These are phyloP conservation scores for Baeospora myosura DNA, from an alignment of 1,284 basidiomycete genomes.

Conservation along the genomic window DNA sequence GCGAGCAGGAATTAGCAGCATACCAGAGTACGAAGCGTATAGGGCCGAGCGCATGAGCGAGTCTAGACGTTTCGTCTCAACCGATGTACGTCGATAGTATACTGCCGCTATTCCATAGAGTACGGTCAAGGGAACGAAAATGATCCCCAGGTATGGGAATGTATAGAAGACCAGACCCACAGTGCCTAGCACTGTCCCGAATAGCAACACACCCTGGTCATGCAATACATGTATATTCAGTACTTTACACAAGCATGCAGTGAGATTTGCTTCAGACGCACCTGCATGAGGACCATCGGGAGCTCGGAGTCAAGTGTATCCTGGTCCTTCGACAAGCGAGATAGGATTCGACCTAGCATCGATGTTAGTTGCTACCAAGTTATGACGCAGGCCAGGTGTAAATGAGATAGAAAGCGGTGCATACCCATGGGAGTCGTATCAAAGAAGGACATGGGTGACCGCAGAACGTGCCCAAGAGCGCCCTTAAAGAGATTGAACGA, in stretches of 20 bases:
- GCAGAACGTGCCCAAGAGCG: slow-evolving; percentile 38
- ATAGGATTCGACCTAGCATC: slow-evolving; percentile 44
- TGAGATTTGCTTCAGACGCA: slow-evolving; percentile 10
- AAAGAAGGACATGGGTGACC: slow-evolving; percentile 68
- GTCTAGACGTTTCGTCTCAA: slow-evolving; percentile 66
- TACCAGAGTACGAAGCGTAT: slow-evolving; percentile 49
- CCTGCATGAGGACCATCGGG: slow-evolving; percentile 34
- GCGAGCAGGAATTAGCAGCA: slow-evolving; percentile 11
- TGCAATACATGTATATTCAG: no score
- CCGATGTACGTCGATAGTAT: slow-evolving; percentile 50
- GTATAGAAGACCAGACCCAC: slow-evolving; percentile 55
- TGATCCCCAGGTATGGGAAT: slow-evolving; percentile 55
- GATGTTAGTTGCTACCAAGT: slow-evolving; percentile 14
- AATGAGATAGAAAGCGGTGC: slow-evolving; percentile 19
- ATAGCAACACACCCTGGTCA: slow-evolving; percentile 43
- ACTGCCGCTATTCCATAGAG: slow-evolving; percentile 42
- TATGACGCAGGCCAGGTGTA: slow-evolving; percentile 13
- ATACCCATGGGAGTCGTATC: slow-evolving; percentile 77
- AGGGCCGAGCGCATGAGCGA: slow-evolving; percentile 59
- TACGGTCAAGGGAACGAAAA: slow-evolving; percentile 45
- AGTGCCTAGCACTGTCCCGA: slow-evolving; percentile 45
- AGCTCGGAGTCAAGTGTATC: slow-evolving; percentile 49
- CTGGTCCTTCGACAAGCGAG: slow-evolving; percentile 58
- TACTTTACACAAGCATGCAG: neutral
- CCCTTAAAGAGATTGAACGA: slow-evolving; percentile 42